These are phyloP conservation scores for Colletotrichum spinosum DNA, from an alignment of 2,329 filamentous ascomycete genomes.

Conservation along the genomic window DNA sequence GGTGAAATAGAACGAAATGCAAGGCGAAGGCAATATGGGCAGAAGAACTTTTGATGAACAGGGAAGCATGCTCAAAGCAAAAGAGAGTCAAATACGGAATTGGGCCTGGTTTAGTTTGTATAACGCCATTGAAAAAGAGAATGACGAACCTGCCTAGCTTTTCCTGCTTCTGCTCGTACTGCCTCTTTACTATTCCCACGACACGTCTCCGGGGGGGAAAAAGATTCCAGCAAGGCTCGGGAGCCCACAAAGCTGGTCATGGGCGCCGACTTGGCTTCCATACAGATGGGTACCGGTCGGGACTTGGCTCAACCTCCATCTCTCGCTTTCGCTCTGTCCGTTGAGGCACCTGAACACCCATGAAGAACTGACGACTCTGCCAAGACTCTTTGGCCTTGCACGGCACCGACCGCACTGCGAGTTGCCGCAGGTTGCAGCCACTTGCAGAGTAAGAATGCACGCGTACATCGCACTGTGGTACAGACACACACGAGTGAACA, in stretches of 20 bases:
- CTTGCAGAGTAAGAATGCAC: too few relatives aligned
- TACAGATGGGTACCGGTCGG: slow-evolving; percentile 3
- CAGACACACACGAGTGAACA: too few relatives aligned
- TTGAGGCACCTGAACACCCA: neutral
- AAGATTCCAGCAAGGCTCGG: neutral
- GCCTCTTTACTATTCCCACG: neutral
- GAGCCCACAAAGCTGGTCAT: slow-evolving; percentile 4
- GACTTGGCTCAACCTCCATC: slow-evolving; percentile 2
- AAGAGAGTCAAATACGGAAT: neutral
- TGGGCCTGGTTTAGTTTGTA: slow-evolving; percentile 10
- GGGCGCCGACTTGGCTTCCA: slow-evolving; percentile 24
- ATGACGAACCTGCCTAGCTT: slow-evolving; percentile 22
- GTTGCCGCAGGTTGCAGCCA: too few relatives aligned
- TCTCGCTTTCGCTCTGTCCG: too few relatives aligned
- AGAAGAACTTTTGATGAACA: slow-evolving; percentile 14
- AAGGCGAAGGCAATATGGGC: neutral
- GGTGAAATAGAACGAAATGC: neutral
- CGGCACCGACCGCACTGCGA: slow-evolving; percentile 8
- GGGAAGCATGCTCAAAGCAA: neutral
- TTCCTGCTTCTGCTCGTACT: slow-evolving; percentile 13
- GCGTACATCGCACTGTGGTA: slow-evolving; percentile 1
- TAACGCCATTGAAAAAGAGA: slow-evolving; percentile 25
- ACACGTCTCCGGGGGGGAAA: neutral
- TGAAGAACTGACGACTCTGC: slow-evolving; percentile 10
- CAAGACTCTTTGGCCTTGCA: slow-evolving; percentile 17